Evolutionary conservation across 2,329 filamentous ascomycete genomes (phyloP).

Genomic region (Aspergillus tubingensis): DNA sequence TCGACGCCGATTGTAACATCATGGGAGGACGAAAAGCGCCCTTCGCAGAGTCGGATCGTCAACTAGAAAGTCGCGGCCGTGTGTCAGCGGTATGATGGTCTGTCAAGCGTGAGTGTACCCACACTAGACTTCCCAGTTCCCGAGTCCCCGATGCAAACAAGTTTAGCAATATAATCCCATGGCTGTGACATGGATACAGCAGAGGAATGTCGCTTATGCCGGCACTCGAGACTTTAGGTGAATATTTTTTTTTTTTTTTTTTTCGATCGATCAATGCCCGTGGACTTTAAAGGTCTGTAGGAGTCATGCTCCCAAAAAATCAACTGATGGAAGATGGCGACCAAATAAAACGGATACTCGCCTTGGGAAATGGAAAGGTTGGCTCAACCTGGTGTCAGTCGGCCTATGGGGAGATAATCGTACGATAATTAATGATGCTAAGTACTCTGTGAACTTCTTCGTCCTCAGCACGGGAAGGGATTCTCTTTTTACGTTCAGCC

Average conservation of each 20-base stretch:
- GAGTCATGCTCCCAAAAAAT: slow-evolving; percentile 19
- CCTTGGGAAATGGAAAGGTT: background rate
- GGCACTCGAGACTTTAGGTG: background rate
- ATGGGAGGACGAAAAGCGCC: slow-evolving; percentile 89
- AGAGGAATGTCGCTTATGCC: slow-evolving; percentile 10
- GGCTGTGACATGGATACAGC: slow-evolving; percentile 54
- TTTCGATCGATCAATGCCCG: slow-evolving; percentile 9
- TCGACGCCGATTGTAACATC: slow-evolving; percentile 98
- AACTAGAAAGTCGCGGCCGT: slow-evolving; percentile 56
- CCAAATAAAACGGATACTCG: slow-evolving; percentile 1
- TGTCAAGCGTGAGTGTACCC: slow-evolving; percentile 27
- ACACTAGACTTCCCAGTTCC: slow-evolving; percentile 89
- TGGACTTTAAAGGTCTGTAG: slow-evolving; percentile 13
- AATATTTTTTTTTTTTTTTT: background rate
- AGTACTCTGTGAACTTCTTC: background rate
- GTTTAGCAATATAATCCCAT: slow-evolving; percentile 99
- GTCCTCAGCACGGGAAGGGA: background rate
- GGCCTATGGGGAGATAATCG: background rate
- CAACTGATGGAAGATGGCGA: slow-evolving; percentile 4
- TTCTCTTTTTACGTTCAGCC: background rate
- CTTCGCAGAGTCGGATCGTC: slow-evolving; percentile 93
- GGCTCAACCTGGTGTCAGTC: background rate
- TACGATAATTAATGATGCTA: background rate
- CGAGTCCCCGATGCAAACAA: slow-evolving; percentile 95
- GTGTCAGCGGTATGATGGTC: slow-evolving; percentile 13